Evolutionary conservation across 2,329 filamentous ascomycete genomes (phyloP), one percentile per base, ranked within the genome.

Genomic region (Kalaharituber pfeilii): DNA sequence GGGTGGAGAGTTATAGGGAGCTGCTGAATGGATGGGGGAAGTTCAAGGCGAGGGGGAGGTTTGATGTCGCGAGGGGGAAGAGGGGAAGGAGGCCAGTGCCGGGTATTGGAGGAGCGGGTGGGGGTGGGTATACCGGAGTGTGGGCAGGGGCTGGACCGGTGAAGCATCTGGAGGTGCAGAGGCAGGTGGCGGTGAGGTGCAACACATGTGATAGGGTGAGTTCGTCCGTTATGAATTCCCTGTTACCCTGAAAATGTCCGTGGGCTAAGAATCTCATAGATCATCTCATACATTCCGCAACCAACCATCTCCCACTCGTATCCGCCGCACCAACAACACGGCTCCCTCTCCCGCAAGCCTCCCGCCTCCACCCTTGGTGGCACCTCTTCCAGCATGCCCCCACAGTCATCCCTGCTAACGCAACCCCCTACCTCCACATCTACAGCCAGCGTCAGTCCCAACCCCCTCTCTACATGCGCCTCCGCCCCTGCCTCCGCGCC

Each of bases 101-200:
- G 13, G 15, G 13, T 5, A 2, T 4, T 11, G 42, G 42, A 9
- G 15, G 9, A 15, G 13, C 42, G 13, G 42, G 42, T 5, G 42
- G n/a, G 13, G 42, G 42, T 13, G 9, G 9, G n/a, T 9, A 9
- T 9, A n/a, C n/a, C n/a, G n/a, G n/a, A n/a, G n/a, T n/a, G n/a
- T 39, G 33, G 33, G 33, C 77, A 18, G 75, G 77, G 5, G 13
- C 15, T 13, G 33, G 33, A 9, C 13, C 13, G 20, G 33, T 77
- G n/a, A 75, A 77, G 6, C 74, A 84, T 59, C 78, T 78, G 55
- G 75, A 80, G 1, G 75, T 81, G 0, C 78, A 77, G 1, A 73
- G 80, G 28, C 83, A 86, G 67, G 77, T 89, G 52, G 79, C 81
- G 3, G 75, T 91, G 50, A 78, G 84, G 49, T 91, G 85, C 68